Evolutionary conservation across 306 rosid genomes (phyloP).

Genomic region (Fragaria ananassa): DNA sequence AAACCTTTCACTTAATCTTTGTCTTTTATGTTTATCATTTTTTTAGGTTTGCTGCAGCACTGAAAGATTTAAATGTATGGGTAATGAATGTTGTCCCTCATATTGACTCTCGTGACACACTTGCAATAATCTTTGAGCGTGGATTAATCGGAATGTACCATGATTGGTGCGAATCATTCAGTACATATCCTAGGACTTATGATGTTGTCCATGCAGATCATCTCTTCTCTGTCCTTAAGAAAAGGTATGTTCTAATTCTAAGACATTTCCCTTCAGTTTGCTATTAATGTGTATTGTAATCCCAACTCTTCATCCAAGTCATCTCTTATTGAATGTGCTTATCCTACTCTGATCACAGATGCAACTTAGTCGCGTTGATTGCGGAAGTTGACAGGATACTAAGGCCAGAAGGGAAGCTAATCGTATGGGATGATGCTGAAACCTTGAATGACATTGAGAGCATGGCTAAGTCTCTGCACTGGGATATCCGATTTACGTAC

Average conservation of each 20-base stretch:
- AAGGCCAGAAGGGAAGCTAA: constrained; percentile 75
- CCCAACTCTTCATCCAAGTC: background rate
- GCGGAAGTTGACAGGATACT: constrained; percentile 84
- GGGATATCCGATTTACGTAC: constrained; percentile 53
- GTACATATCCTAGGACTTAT: constrained; percentile 73
- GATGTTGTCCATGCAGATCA: constrained; percentile 82
- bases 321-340: constrained; percentile 10
- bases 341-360: constrained; percentile 44
- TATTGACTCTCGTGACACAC: constrained; percentile 62
- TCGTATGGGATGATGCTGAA: constrained; percentile 57
- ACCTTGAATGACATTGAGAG: constrained; percentile 56
- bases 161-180: constrained; percentile 86
- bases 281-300: background rate
- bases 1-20: background rate
- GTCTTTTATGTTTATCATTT: background rate
- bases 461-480: constrained; percentile 54
- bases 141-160: constrained; percentile 79
- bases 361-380: constrained; percentile 56
- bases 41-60: constrained; percentile 80
- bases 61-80: constrained; percentile 58
- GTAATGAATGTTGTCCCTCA: constrained; percentile 84
- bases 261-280: background rate
- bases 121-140: constrained; percentile 71
- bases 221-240: constrained; percentile 52
- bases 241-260: constrained; percentile 32